phyloP scores from a whole-genome alignment of 805 yeast species.

The Sugiyamaella americana region DNA sequence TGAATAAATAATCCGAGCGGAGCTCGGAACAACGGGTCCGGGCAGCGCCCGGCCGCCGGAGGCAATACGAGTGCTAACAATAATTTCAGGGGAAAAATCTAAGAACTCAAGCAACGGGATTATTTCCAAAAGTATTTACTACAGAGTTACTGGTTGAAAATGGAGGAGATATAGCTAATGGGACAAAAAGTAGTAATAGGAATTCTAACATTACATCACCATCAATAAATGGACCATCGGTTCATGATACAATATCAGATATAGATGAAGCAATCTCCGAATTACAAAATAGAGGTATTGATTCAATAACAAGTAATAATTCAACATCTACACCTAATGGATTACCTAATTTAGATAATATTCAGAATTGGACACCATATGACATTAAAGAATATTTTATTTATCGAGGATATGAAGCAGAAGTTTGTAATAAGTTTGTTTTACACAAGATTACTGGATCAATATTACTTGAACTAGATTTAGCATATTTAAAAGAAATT shows the following conservation, averaged over 20 bases:
- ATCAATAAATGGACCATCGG: slow-evolving; percentile 9
- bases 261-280: slow-evolving; percentile 37
- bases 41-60: too few relatives aligned
- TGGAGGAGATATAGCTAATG: background rate
- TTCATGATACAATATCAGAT: slow-evolving; percentile 30
- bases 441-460: slow-evolving; percentile 86
- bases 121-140: slow-evolving; percentile 88
- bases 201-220: background rate
- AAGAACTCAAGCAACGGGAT: slow-evolving; percentile 66
- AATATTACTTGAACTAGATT: slow-evolving; percentile 77
- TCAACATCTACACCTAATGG: background rate
- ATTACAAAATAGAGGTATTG: slow-evolving; percentile 19
- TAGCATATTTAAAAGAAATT: slow-evolving; percentile 80
- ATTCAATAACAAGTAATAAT: background rate
- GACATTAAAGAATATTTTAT: slow-evolving; percentile 79
- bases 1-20: background rate
- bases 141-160: slow-evolving; percentile 34
- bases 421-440: slow-evolving; percentile 71
- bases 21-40: too few relatives aligned
- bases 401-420: slow-evolving; percentile 63
- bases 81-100: slow-evolving; percentile 59
- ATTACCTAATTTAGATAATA: slow-evolving; percentile 18
- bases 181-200: background rate
- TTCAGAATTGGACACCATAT: slow-evolving; percentile 67
- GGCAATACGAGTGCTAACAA: too few relatives aligned